Evolutionary conservation across 306 rosid genomes (phyloP).

Genomic region (Prunus mume): DNA sequence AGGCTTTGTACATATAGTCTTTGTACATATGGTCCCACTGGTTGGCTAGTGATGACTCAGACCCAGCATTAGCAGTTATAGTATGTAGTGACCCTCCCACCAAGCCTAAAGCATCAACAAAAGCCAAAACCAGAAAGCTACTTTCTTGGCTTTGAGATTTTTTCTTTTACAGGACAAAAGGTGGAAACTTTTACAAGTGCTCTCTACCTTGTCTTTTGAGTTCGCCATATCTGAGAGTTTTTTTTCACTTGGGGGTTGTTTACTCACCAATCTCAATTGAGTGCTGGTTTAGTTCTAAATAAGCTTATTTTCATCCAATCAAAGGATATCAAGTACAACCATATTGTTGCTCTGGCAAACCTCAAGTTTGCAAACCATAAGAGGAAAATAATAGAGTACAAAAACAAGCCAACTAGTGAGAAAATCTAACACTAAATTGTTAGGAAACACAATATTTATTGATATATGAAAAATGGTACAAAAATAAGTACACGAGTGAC

Average conservation of each 20-base stretch:
- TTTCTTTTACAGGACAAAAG: too few relatives aligned
- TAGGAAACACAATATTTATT: not conserved
- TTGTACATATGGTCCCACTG: not conserved
- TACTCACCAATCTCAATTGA: too few relatives aligned
- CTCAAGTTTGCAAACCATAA: too few relatives aligned
- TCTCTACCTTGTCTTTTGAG: not conserved
- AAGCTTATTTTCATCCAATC: too few relatives aligned
- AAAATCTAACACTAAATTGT: not conserved
- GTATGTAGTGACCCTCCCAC: not conserved
- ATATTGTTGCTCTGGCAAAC: too few relatives aligned
- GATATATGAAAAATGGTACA: not conserved
- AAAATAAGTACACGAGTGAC: not conserved
- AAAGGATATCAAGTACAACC: too few relatives aligned
- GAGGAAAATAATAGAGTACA: too few relatives aligned
- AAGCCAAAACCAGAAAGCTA: not conserved
- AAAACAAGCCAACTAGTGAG: not conserved
- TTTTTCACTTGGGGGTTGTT: too few relatives aligned
- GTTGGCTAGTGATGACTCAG: not conserved
- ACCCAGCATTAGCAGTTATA: not conserved
- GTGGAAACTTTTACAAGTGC: not conserved
- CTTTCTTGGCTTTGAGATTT: not conserved
- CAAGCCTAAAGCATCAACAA: not conserved
- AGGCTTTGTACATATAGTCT: not conserved
- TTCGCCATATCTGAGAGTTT: too few relatives aligned
- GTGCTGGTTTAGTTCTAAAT: too few relatives aligned